Base-by-base conservation (phyloP, 306 rosid genomes). In the Carpinus viminea region DNA sequence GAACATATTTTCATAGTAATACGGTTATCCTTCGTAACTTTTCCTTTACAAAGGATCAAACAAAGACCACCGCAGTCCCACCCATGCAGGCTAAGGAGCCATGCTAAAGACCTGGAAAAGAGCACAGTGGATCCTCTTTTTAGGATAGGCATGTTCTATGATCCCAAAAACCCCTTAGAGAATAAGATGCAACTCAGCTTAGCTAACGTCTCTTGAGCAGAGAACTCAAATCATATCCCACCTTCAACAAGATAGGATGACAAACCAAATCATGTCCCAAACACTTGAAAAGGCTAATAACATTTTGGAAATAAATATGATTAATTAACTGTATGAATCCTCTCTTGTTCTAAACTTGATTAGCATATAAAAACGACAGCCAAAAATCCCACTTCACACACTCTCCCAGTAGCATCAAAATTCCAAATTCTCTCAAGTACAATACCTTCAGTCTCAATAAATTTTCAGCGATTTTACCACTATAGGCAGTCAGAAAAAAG, bases 261-360 rank as follows among this genome's bases (percentile, higher is more conserved):
- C 34, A 61, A 18, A 66, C 47, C 50, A 65, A 36, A 41, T 56
- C 48, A 56, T 47, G 51, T 60, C 59, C 28, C 66, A 36, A 7
- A 76, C 61, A 62, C 76, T 74, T 55, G 70, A 36, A 70, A 70
- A 53, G 46, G 13, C 43, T 61, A 7, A 31, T 13, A 61, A 61
- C 68, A 61, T 61, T 12, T 61, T 28, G 68, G 43, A 28, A 61
- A 41, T 8, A 10, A 62, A 18, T 38, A 65, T 17, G 71, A 12
- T 10, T 9, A 13, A 2, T 18, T 31, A 62, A 62, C 41, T 4
- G 26, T 16, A 61, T 12, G 5, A 28, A 13, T 2, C 41, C n/a
- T 28, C 43, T 61, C 68, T 31, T 61, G 18, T 31, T 61, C 68
- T 62, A 45, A 16, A 15, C 46, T 66, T 66, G 48, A 36, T 9